Base-by-base conservation (phyloP, 805 yeast species). In the Saccharomycopsis schoenii region DNA sequence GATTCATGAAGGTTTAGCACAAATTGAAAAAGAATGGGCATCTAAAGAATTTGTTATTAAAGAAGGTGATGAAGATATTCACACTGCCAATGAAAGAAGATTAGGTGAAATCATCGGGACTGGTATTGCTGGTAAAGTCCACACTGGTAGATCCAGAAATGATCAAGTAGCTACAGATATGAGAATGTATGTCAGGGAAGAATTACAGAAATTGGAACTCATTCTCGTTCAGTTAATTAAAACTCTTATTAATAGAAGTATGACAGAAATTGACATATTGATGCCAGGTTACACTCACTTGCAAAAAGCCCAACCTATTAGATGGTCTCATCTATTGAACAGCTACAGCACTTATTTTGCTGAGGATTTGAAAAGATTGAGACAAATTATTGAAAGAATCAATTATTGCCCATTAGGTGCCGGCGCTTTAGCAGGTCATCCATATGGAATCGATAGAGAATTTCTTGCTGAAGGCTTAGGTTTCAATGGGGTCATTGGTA, bases 281-380 rank as follows among this genome's bases (percentile, higher is more conserved):
- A 94, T 94, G 98, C 99, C 99, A 11, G 99, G 99, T 54, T 94
- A 94, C 77, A 94, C 99, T 14, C 99, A 94, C 76, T 78, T 94
- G 72, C 99, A 94, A 79, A 88, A 97, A 73, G 98, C 98, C 1
- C 99, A 92, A 76, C 99, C 99, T n/a, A 94, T 94, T 70, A 84
- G 99, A 76, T 94, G 99, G 99, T 80, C 97, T 0, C 99, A 94
- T 73, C 93, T 97, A 97, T 79, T 94, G 66, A 83, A 93, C 67
- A 85, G 90, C 72, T 93, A 94, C 70, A 97, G 97, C 43, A 93
- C 99, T 1, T 94, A 92, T 71, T 86, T 94, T 74, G 83, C 92
- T 10, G 91, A 91, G 70, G 99, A 94, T 72, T 84, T 87, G 75
- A 83, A 88, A 72, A 83, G 99, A 72, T 80, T 94, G 67, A 75